Evolutionary conservation across 306 rosid species (phyloP).

Genomic region (Quercus glauca): DNA sequence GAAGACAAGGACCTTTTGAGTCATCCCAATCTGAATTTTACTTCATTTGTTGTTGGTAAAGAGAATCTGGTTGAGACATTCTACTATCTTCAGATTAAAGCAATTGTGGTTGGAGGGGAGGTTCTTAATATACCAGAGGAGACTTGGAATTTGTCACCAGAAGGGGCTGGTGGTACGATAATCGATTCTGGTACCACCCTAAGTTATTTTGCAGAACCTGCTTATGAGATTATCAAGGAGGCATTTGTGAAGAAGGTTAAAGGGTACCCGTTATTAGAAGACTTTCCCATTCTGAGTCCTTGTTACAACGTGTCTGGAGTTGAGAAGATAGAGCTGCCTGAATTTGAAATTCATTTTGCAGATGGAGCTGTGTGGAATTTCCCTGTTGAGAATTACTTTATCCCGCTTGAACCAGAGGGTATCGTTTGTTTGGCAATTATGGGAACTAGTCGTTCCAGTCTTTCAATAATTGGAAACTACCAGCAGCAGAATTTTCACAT

Average conservation of each 20-base stretch:
- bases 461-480: constrained; percentile 90
- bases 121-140: constrained; percentile 61
- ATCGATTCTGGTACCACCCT: constrained; percentile 95
- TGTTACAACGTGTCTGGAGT: constrained; percentile 91
- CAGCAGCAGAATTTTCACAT: constrained; percentile 98
- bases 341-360: constrained; percentile 60
- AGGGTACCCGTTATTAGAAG: constrained; percentile 53
- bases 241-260: constrained; percentile 60
- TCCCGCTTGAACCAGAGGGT: constrained; percentile 60
- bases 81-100: constrained; percentile 75
- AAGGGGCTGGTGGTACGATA: constrained; percentile 87
- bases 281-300: constrained; percentile 66
- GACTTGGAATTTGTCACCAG: constrained; percentile 63
- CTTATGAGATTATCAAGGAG: constrained; percentile 60
- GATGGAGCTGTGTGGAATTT: constrained; percentile 93
- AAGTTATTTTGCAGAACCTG: constrained; percentile 90
- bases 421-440: constrained; percentile 80
- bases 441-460: constrained; percentile 66
- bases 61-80: constrained; percentile 79
- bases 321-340: constrained; percentile 74
- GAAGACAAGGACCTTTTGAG: constrained; percentile 60
- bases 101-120: constrained; percentile 67
- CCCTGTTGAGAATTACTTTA: constrained; percentile 88
- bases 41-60: constrained; percentile 65
- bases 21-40: constrained; percentile 73